These are phyloP conservation scores for Fusarium coicis DNA, from an alignment of 2,329 filamentous ascomycete species.

Conservation along the genomic window DNA sequence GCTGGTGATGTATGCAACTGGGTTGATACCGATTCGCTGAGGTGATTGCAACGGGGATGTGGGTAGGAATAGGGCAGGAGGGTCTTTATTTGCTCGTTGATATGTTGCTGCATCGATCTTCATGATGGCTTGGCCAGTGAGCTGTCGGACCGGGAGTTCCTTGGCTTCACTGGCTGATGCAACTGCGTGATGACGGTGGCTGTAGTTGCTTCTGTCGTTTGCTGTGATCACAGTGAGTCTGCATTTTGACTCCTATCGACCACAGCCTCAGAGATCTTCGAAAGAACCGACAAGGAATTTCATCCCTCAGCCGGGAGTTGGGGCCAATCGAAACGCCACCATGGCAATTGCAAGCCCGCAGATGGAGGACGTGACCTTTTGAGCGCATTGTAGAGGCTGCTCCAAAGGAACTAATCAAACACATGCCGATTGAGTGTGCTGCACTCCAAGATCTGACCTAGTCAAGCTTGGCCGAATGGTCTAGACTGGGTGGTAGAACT, in stretches of 20 bases:
- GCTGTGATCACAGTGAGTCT: not conserved
- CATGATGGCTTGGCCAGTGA: not conserved
- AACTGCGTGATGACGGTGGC: not conserved
- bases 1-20: constrained; percentile 2
- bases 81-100: not conserved
- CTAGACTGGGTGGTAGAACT: constrained; percentile 10
- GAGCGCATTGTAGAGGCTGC: not conserved
- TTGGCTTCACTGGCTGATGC: not conserved
- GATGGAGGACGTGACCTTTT: not conserved
- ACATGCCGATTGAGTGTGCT: not conserved
- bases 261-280: not conserved
- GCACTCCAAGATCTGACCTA: not conserved
- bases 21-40: constrained; percentile 27
- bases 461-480: not conserved
- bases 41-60: not conserved
- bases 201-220: not conserved
- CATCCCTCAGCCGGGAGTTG: not conserved
- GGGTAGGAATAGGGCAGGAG: not conserved
- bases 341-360: not conserved
- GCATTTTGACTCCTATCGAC: not conserved
- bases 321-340: not conserved
- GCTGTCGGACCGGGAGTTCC: not conserved
- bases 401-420: not conserved
- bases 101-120: not conserved
- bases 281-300: not conserved